These are phyloP conservation scores for Jacaranda copaia DNA, from an alignment of 257 asterid species.

Conservation along the genomic window DNA sequence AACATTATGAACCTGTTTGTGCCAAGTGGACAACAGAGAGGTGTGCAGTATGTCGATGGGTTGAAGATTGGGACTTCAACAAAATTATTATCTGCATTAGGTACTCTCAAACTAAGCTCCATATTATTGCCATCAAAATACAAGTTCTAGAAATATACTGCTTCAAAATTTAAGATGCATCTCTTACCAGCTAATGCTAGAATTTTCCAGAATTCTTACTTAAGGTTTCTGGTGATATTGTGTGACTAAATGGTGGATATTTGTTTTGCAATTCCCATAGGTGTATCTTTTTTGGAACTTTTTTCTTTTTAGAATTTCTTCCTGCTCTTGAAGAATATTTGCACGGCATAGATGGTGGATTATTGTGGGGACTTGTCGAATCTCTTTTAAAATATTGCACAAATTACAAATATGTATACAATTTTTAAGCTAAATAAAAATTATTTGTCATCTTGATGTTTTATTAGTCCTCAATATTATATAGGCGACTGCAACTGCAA, in stretches of 20 bases:
- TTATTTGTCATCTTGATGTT: conserved; percentile 9
- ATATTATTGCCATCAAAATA: conserved; percentile 1
- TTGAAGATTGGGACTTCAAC: conserved; percentile 99
- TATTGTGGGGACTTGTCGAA: background rate
- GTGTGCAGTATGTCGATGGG: conserved; percentile 99
- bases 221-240: conserved; percentile 11
- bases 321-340: conserved; percentile 4
- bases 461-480: conserved; percentile 10
- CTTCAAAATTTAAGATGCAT: conserved; percentile 31
- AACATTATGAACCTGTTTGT: conserved; percentile 86
- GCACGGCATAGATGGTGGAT: conserved; percentile 1
- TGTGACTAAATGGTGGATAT: background rate
- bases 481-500: conserved; percentile 5
- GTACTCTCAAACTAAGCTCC: conserved; percentile 41
- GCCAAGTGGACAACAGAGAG: conserved; percentile 99
- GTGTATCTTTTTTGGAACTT: background rate
- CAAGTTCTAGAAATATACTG: background rate
- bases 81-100: conserved; percentile 81
- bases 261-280: background rate
- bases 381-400: conserved; percentile 19
- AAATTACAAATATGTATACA: background rate
- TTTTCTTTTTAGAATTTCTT: background rate
- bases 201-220: conserved; percentile 3
- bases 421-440: conserved; percentile 2
- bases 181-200: conserved; percentile 6